These are phyloP conservation scores for Mycena sanguinolenta DNA, from an alignment of 768 basidiomycete species.

Conservation along the genomic window DNA sequence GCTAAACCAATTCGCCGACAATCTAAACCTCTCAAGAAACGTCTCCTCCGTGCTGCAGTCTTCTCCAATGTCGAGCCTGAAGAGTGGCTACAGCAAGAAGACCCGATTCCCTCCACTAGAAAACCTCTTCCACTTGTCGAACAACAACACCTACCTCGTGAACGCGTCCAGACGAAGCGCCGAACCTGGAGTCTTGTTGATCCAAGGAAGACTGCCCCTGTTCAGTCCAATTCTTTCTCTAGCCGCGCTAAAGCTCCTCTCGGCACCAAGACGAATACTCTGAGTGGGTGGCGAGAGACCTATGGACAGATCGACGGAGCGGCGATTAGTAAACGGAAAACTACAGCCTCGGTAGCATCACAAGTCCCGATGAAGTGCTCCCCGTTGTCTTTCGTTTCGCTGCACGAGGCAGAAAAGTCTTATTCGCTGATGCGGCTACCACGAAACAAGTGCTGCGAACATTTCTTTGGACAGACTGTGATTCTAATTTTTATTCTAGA, in stretches of 20 bases:
- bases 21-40: slow-evolving; percentile 25
- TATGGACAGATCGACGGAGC: slow-evolving; percentile 18
- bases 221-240: slow-evolving; percentile 29
- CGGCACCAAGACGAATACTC: slow-evolving; percentile 9
- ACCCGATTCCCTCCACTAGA: not conserved
- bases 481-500: slow-evolving; percentile 6
- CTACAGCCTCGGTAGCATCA: not conserved
- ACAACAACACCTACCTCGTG: not conserved
- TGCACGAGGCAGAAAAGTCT: slow-evolving; percentile 25
- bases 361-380: slow-evolving; percentile 5
- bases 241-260: not conserved
- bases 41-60: slow-evolving; percentile 29
- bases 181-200: slow-evolving; percentile 33
- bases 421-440: slow-evolving; percentile 22
- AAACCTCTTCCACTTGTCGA: slow-evolving; percentile 21
- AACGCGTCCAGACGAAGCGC: slow-evolving; percentile 4
- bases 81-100: slow-evolving; percentile 11
- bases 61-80: slow-evolving; percentile 25
- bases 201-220: slow-evolving; percentile 22
- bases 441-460: slow-evolving; percentile 5
- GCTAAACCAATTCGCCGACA: not conserved
- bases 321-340: slow-evolving; percentile 12
- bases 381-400: slow-evolving; percentile 28
- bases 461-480: not conserved
- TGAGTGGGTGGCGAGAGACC: slow-evolving; percentile 28